Evolutionary conservation across 768 basidiomycete species (phyloP), one percentile per base, ranked within the genome.

Genomic region (Russula sp.): DNA sequence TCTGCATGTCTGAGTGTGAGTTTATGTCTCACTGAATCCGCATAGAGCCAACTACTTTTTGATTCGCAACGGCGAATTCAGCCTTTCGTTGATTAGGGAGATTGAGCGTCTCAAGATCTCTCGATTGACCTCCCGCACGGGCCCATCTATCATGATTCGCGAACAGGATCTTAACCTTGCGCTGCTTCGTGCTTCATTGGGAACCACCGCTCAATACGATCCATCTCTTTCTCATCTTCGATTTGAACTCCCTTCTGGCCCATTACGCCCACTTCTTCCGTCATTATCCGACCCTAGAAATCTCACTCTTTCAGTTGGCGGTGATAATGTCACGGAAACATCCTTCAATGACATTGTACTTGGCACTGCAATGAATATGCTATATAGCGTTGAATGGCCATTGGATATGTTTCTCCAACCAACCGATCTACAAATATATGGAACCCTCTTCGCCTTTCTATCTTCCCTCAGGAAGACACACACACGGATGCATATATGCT

Each of bases 141-240:
- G 82, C 8, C 78, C 83, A 56, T 80, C 83, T 13, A 86, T 84
- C 6, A 86, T 93, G 82, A 94, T 96, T 69, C 84, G 88, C 28
- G 94, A 95, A 68, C 92, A 94, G 74, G 94, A 97, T 69, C 78
- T 97, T 26, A 90, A 94, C 67, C 84, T 91, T 38, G 91, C 90
- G 3, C 78, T 96, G 36, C 84, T 96, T 48, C 86, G 94, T 63
- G 90, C 94, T 42, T 94, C 92, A 14, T 76, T 95, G 7, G 92
- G 94, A 0, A 96, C 94, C 40, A 85, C 85, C 4, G 93, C 92
- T 13, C 92, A 96, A 67, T 86, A 90, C 52, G 94, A 95, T 71
- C 84, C 85, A n/a, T 81, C 84, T 4, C 80, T 97, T 26, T 78
- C 88, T 18, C 82, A 79, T 62, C 78, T 97, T 48, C 84, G 84